Evolutionary conservation across 164 flowering plant genomes (phyloP).

Genomic region (Chimonanthus praecox): DNA sequence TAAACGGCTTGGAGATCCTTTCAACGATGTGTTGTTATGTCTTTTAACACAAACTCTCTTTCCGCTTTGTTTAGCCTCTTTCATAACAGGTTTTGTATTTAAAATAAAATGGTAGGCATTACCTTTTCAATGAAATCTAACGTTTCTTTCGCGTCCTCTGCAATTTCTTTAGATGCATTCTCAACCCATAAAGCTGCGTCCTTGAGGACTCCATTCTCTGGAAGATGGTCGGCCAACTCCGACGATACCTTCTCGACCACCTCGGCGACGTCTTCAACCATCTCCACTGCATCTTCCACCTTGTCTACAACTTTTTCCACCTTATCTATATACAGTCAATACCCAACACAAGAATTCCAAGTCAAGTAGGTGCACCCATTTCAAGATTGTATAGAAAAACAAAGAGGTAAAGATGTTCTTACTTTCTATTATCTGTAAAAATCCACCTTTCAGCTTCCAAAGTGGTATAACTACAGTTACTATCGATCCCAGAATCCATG

Average conservation of each 20-base stretch:
- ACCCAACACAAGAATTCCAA: background rate
- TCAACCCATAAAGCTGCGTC: conserved; percentile 21
- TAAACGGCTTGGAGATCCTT: background rate
- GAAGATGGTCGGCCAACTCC: conserved; percentile 26
- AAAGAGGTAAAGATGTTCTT: background rate
- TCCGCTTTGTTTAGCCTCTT: background rate
- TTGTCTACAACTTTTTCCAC: conserved; percentile 13
- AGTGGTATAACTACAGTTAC: background rate
- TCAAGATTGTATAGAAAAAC: background rate
- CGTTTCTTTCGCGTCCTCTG: conserved; percentile 23
- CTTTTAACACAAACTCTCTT: background rate
- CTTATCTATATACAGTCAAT: background rate
- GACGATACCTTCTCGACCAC: conserved; percentile 24
- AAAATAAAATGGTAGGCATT: background rate
- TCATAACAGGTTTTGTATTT: background rate
- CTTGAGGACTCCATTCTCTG: conserved; percentile 22
- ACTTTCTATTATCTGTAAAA: background rate
- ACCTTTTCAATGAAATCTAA: conserved; percentile 35
- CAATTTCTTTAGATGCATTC: conserved; percentile 19
- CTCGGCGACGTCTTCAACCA: conserved; percentile 26
- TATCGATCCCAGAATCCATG: background rate
- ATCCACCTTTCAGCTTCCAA: background rate
- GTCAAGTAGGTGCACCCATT: background rate
- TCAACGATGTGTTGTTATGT: background rate
- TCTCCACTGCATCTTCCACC: conserved; percentile 27